Percentiles rank a stretch among this genome's conserved stretches.
These are phyloP conservation scores for Globisporangium middletonii DNA, from an alignment of 352 stramenopile genomes.

Conservation along the genomic window DNA sequence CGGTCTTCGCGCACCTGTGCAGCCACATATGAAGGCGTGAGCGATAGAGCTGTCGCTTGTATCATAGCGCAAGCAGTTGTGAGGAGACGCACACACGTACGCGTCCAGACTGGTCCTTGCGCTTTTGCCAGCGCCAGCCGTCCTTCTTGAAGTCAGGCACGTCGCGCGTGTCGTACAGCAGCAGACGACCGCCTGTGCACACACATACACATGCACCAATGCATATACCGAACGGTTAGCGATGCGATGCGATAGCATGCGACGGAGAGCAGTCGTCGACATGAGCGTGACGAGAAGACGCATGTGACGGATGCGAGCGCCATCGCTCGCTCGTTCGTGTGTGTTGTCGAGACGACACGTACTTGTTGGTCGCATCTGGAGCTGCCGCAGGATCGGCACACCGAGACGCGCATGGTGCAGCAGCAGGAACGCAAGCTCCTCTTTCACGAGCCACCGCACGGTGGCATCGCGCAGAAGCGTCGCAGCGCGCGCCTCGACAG, in stretches of 20 bases:
- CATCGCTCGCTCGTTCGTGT: not conserved
- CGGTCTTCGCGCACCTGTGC: constrained; percentile 68
- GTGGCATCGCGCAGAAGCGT: constrained; percentile 39
- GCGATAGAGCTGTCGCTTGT: not conserved
- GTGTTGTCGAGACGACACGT: constrained; percentile 12
- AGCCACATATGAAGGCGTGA: not conserved
- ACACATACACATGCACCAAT: constrained; percentile 1
- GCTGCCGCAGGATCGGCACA: constrained; percentile 31
- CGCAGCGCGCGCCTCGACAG: constrained; percentile 25
- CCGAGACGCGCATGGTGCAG: constrained; percentile 37
- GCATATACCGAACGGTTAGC: not conserved
- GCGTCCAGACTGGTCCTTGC: constrained; percentile 73
- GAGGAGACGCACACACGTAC: constrained; percentile 17
- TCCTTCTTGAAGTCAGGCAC: constrained; percentile 83
- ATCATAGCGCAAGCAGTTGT: not conserved
- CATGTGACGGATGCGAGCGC: not conserved
- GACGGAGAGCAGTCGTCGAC: not conserved
- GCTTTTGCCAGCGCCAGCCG: constrained; percentile 82
- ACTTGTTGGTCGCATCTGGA: constrained; percentile 58
- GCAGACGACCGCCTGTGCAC: constrained; percentile 47
- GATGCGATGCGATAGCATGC: not conserved
- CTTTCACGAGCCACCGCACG: constrained; percentile 76
- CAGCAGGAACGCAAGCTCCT: constrained; percentile 75
- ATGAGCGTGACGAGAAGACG: too few relatives aligned
- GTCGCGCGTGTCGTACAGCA: constrained; percentile 62